Conservation (phyloP, 768 basidiomycete genomes). For the Termitomyces sp. region DNA sequence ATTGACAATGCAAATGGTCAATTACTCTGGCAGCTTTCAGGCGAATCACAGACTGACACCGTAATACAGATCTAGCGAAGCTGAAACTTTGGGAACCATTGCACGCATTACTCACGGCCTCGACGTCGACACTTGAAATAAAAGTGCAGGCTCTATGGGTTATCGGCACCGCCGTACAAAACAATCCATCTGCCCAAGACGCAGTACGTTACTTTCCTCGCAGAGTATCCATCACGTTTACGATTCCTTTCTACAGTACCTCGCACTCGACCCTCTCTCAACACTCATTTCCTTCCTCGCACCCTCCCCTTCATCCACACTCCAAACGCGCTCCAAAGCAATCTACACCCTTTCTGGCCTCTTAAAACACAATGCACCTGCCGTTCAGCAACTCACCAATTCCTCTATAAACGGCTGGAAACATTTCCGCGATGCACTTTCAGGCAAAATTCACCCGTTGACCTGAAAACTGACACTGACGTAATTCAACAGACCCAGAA, state of each 20-base stretch:
- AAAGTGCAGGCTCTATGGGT: constrained; percentile 77
- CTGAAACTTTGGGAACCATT: constrained; percentile 78
- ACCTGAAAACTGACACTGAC: neutral
- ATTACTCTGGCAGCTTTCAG: constrained; percentile 22
- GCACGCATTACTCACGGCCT: constrained; percentile 52
- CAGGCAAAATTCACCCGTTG: constrained; percentile 36
- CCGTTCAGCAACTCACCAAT: constrained; percentile 47
- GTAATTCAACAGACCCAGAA: constrained; percentile 55
- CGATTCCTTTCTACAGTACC: constrained; percentile 37
- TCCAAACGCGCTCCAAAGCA: constrained; percentile 26
- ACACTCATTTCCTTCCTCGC: constrained; percentile 56
- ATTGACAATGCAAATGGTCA: constrained; percentile 91
- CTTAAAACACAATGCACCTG: constrained; percentile 70
- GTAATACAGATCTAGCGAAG: constrained; percentile 52
- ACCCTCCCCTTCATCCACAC: constrained; percentile 45
- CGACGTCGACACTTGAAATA: constrained; percentile 51
- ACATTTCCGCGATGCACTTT: constrained; percentile 51
- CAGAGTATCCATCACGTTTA: neutral
- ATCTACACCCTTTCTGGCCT: constrained; percentile 77
- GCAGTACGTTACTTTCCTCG: constrained; percentile 40
- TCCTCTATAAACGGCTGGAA: constrained; percentile 56
- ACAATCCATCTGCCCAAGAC: constrained; percentile 80
- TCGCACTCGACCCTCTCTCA: constrained; percentile 61
- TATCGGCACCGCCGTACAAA: constrained; percentile 84
- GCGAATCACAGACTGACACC: neutral